phyloP scores from a whole-genome alignment of 2,329 filamentous ascomycete species.

The Cephalotrichum gorgonifer region DNA sequence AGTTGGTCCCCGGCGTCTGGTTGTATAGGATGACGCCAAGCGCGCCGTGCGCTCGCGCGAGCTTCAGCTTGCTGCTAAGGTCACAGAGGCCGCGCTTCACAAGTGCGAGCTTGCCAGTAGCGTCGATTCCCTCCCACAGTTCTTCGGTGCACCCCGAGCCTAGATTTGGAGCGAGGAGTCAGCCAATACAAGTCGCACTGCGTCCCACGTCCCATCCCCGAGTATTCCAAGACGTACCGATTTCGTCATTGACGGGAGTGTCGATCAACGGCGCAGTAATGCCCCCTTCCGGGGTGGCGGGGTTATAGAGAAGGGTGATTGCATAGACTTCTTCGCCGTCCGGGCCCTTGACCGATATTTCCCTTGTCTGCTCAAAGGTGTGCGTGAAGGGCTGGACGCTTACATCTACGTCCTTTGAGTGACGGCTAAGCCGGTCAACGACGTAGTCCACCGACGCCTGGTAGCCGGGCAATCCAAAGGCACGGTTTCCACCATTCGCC shows the following conservation, averaged over 20 bases:
- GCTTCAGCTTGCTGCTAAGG: slow-evolving; percentile 30
- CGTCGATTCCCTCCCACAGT: slow-evolving; percentile 33
- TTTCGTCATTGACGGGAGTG: slow-evolving; percentile 23
- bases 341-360: slow-evolving; percentile 32
- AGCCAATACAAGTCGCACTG: too few relatives aligned
- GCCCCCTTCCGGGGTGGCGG: slow-evolving; percentile 26
- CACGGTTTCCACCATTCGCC: slow-evolving; percentile 47
- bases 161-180: neutral
- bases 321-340: slow-evolving; percentile 32
- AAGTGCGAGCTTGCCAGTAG: slow-evolving; percentile 30
- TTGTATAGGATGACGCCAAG: slow-evolving; percentile 48
- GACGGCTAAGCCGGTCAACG: slow-evolving; percentile 31
- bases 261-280: slow-evolving; percentile 25
- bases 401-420: slow-evolving; percentile 30
- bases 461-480: slow-evolving; percentile 49
- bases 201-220: too few relatives aligned
- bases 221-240: slow-evolving; percentile 13
- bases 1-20: slow-evolving; percentile 36
- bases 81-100: slow-evolving; percentile 33
- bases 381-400: slow-evolving; percentile 35
- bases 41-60: slow-evolving; percentile 30
- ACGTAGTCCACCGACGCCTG: slow-evolving; percentile 48
- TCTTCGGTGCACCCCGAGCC: slow-evolving; percentile 30
- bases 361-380: slow-evolving; percentile 28
- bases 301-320: slow-evolving; percentile 34